Conservation (phyloP, 1,284 basidiomycete species). For the Sanghuangporus baumii region DNA sequence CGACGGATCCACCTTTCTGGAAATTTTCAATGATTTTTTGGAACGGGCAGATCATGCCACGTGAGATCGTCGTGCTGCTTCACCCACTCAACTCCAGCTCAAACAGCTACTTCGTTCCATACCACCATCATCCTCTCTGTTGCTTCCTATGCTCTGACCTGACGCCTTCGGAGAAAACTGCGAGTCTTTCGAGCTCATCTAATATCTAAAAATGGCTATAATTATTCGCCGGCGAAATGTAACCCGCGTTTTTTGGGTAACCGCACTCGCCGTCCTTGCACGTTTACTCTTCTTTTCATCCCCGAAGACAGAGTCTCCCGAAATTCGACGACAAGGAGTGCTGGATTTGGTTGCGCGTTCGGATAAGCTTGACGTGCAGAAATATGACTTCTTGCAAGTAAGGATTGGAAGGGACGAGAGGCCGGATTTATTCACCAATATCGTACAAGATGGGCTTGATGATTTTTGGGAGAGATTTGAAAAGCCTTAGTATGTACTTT, state of each 20-base stretch:
- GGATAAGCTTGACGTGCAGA: constrained; percentile 86
- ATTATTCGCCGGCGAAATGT: constrained; percentile 32
- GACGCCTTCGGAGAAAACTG: not conserved
- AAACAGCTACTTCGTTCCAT: not conserved
- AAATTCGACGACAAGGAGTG: constrained; percentile 77
- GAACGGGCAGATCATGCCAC: not conserved
- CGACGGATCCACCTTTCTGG: too few species aligned
- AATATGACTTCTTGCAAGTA: constrained; percentile 81
- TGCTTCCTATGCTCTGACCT: not conserved
- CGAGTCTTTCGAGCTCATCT: not conserved
- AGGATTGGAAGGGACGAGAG: constrained; percentile 81
- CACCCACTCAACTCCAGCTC: not conserved
- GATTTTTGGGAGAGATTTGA: constrained; percentile 93
- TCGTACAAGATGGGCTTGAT: constrained; percentile 69
- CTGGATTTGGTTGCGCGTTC: constrained; percentile 79
- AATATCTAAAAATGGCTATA: constrained; percentile 25
- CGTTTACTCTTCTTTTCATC: constrained; percentile 42
- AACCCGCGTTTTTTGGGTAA: constrained; percentile 30
- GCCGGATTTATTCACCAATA: constrained; percentile 71
- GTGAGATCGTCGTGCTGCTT: not conserved
- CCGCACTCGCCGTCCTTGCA: constrained; percentile 25
- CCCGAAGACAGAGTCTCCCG: constrained; percentile 30
- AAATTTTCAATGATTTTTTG: not conserved
- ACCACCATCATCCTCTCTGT: not conserved
- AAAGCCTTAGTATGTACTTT: constrained; percentile 68